Evolutionary conservation across 345 rosid genomes (phyloP).

Genomic region (Heritiera littoralis): DNA sequence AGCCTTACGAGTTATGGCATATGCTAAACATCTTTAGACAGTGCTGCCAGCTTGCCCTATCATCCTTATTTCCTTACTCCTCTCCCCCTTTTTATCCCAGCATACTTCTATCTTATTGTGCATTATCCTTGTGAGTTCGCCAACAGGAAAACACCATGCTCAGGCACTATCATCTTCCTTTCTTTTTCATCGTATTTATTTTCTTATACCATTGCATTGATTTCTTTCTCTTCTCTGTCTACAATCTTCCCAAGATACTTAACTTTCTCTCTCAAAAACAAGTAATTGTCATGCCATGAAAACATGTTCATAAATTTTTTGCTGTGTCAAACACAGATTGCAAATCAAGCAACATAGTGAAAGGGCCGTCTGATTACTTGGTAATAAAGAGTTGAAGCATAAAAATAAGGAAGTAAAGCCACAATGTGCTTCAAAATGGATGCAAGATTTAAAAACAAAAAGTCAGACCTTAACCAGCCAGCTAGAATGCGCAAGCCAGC

Average conservation of each 20-base stretch:
- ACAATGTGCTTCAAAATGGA: not conserved
- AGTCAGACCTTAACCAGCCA: not conserved
- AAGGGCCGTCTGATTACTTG: not conserved
- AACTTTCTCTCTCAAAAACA: not conserved
- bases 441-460: not conserved
- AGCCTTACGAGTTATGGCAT: not conserved
- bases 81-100: not conserved
- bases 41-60: not conserved
- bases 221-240: not conserved
- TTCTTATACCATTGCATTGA: not conserved
- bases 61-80: not conserved
- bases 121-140: not conserved
- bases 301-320: not conserved
- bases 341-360: not conserved
- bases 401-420: not conserved
- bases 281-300: not conserved
- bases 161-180: not conserved
- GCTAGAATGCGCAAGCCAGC: not conserved
- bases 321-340: not conserved
- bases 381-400: not conserved
- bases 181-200: not conserved
- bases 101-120: not conserved
- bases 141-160: not conserved
- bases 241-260: not conserved
- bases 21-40: not conserved